Percentiles rank a stretch among this genome's conserved stretches.
phyloP scores from a whole-genome alignment of 2,329 filamentous ascomycete species.

The Fusarium subglutinans region DNA sequence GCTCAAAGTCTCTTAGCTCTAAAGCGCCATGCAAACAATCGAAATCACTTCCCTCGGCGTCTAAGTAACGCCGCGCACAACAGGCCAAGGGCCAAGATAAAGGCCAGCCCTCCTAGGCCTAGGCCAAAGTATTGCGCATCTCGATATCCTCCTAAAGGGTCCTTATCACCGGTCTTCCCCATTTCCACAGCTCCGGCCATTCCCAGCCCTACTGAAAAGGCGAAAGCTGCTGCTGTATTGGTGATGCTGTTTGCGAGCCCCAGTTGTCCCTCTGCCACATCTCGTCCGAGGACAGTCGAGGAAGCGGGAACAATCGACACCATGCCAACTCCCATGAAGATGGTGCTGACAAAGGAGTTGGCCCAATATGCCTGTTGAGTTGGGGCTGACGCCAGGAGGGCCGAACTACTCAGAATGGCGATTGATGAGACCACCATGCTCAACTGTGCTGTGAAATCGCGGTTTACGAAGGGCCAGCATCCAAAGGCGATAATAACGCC shows the following conservation, averaged over 20 bases:
- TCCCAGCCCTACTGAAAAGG: slow-evolving; percentile 38
- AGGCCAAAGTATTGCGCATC: slow-evolving; percentile 40
- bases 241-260: slow-evolving; percentile 35
- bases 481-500: slow-evolving; percentile 28
- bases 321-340: slow-evolving; percentile 40
- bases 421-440: slow-evolving; percentile 30
- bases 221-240: slow-evolving; percentile 26
- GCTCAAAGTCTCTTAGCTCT: neutral
- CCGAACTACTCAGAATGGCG: slow-evolving; percentile 31
- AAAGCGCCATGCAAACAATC: slow-evolving; percentile 1
- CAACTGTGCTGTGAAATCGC: slow-evolving; percentile 27
- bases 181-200: slow-evolving; percentile 40
- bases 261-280: slow-evolving; percentile 37
- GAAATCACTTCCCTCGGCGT: slow-evolving; percentile 24
- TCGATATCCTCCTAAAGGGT: slow-evolving; percentile 31
- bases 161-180: slow-evolving; percentile 9
- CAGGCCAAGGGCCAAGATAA: slow-evolving; percentile 33
- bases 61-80: slow-evolving; percentile 27
- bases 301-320: slow-evolving; percentile 36
- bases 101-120: slow-evolving; percentile 32
- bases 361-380: slow-evolving; percentile 39
- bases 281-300: slow-evolving; percentile 29
- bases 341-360: slow-evolving; percentile 38
- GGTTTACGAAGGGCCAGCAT: slow-evolving; percentile 28
- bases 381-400: slow-evolving; percentile 38